Percentiles rank a stretch among this genome's conserved stretches.
Conservation (phyloP, 2,329 filamentous ascomycete genomes). For the Lecanicillium sp. region DNA sequence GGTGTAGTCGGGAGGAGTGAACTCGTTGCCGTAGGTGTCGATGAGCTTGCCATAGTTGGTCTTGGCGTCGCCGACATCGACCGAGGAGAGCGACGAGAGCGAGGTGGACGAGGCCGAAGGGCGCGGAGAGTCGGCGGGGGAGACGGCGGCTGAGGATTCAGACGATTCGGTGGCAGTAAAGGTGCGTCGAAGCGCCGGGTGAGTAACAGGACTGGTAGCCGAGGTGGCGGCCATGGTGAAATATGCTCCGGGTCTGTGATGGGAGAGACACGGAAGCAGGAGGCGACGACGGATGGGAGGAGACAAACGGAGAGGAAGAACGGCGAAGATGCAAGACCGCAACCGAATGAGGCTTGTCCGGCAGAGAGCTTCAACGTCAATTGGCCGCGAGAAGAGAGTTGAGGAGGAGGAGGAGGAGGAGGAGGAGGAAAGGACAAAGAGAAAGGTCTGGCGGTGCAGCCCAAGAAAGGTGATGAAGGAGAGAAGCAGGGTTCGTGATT, state of each 20-base stretch:
- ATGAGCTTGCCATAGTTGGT: constrained; percentile 56
- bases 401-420: constrained; percentile 8
- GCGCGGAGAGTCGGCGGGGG: constrained; percentile 51
- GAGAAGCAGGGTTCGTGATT: constrained; percentile 3
- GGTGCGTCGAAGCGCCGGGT: constrained; percentile 39
- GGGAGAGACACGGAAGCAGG: not conserved
- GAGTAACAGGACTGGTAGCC: constrained; percentile 32
- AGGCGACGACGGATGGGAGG: not conserved
- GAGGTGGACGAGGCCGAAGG: constrained; percentile 76
- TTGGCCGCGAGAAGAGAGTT: constrained; percentile 3
- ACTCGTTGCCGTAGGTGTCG: constrained; percentile 92
- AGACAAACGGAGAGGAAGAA: constrained; percentile 3
- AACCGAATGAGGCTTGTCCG: no score
- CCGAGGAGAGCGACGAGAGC: constrained; percentile 77
- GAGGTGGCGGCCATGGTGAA: constrained; percentile 37
- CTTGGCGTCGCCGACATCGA: constrained; percentile 35
- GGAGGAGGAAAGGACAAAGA: constrained; percentile 13
- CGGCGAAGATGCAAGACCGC: constrained; percentile 1
- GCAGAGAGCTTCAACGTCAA: not conserved
- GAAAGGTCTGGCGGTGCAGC: constrained; percentile 10
- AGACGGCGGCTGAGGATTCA: constrained; percentile 48
- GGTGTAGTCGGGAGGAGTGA: constrained; percentile 88
- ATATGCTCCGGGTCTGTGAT: not conserved
- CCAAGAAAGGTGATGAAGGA: constrained; percentile 3
- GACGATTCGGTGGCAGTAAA: constrained; percentile 37